phyloP scores from a whole-genome alignment of 2,329 filamentous ascomycete genomes.

The Fonsecaea multimorphosa region DNA sequence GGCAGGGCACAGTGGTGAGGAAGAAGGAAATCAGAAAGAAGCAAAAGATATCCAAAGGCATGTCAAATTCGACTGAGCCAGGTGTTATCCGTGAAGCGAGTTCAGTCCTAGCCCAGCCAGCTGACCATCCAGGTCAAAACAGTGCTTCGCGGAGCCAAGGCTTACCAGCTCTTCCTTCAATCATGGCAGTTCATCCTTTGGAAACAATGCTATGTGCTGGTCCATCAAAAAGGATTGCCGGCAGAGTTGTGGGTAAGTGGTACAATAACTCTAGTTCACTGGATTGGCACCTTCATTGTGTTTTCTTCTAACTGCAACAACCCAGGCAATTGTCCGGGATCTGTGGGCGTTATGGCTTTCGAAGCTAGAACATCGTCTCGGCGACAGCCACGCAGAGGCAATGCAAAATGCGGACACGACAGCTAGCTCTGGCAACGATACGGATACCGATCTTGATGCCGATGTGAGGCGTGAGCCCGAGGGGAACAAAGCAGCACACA shows the following conservation, averaged over 20 bases:
- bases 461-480: slow-evolving; percentile 44
- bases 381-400: background rate
- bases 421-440: slow-evolving; percentile 49
- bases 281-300: background rate
- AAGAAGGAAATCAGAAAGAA: slow-evolving; percentile 62
- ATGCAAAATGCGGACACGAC: slow-evolving; percentile 17
- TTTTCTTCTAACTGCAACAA: background rate
- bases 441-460: slow-evolving; percentile 21
- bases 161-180: slow-evolving; percentile 79
- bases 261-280: background rate
- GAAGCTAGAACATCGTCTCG: slow-evolving; percentile 51
- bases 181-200: slow-evolving; percentile 83
- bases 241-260: slow-evolving; percentile 71
- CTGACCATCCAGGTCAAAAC: background rate
- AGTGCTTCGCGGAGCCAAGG: slow-evolving; percentile 68
- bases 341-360: slow-evolving; percentile 81
- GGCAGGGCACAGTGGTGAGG: slow-evolving; percentile 61
- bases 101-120: slow-evolving; percentile 44
- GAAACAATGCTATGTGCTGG: slow-evolving; percentile 77
- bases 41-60: slow-evolving; percentile 59
- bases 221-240: slow-evolving; percentile 70
- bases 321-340: slow-evolving; percentile 71
- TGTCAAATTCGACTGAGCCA: slow-evolving; percentile 33
- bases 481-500: slow-evolving; percentile 45
- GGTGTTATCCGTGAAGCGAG: slow-evolving; percentile 1